Base-by-base conservation (phyloP, 441 rosid genomes). In the Aquilaria agallochum region DNA sequence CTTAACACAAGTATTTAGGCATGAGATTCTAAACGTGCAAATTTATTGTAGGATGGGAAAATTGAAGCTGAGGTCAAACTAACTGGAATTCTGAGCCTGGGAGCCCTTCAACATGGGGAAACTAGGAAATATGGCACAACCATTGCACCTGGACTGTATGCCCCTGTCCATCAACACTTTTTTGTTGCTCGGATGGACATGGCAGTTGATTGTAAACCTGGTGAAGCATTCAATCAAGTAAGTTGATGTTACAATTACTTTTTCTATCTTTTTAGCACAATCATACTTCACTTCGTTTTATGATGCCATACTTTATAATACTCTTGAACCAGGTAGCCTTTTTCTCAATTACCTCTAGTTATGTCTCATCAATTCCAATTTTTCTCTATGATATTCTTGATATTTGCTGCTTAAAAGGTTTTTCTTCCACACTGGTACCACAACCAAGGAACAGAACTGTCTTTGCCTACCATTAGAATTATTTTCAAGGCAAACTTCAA, bases 131-230 rank as follows among this genome's bases (percentile, higher is more conserved):
- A 80, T 52, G 84, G 81, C 42, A 80, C 84, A 15, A 74, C 71
- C 32, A 77, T 77, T 53, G 81, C 84, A 20, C 78, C 84, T 32
- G 81, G 84, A 44, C 68, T 80, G 32, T 80, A 80, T 53, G 81
- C 84, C 30, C 81, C 80, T 11, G 81, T 80, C 47, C 84, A 80
- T 67, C 84, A 80, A 63, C 84, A 80, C 68, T 80, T 80, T 52
- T 80, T 80, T 58, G 84, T 80, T 12, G 78, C 84, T 62, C 76
- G 78, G 34, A 74, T 80, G 84, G 81, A 80, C 77, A 74, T 80
- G 81, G 77, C 81, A 2, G 84, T 80, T 49, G 84, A 80, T 56
- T 80, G 84, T 63, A 80, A 60, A 62, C 84, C 81, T 27, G 84
- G 81, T 27, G 84, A 80, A 72, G 31, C 79, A 46, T 68, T 64